Evolutionary conservation across 345 rosid species (phyloP).

Genomic region (Turnera subulata): DNA sequence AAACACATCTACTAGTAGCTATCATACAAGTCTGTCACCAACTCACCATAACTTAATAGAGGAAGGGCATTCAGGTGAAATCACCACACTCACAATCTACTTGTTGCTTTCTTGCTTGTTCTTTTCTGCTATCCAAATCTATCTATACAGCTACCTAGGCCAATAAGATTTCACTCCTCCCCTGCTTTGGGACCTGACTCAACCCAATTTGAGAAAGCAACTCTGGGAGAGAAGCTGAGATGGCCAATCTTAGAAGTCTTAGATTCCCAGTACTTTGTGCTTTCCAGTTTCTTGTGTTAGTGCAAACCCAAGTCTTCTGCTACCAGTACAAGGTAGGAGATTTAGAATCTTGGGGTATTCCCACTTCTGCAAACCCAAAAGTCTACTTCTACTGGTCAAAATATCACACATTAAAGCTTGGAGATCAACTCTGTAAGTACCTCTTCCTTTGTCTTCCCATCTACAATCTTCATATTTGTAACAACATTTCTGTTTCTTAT

Average conservation of each 20-base stretch:
- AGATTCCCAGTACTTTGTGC: conserved; percentile 19
- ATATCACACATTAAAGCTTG: conserved; percentile 52
- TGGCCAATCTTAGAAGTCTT: conserved; percentile 23
- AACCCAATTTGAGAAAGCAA: conserved; percentile 1
- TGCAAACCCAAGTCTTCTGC: conserved; percentile 46
- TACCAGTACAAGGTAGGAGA: conserved; percentile 69
- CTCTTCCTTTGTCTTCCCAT: not conserved
- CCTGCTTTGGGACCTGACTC: not conserved
- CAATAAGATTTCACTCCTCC: conserved; percentile 1
- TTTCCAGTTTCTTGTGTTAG: conserved; percentile 35
- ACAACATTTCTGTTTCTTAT: not conserved
- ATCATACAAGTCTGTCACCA: not conserved
- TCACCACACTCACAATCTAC: not conserved
- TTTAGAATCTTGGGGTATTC: conserved; percentile 85
- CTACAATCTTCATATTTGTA: not conserved
- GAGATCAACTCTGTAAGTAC: conserved; percentile 62
- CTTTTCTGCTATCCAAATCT: conserved; percentile 1
- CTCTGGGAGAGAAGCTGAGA: not conserved
- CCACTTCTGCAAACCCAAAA: conserved; percentile 48
- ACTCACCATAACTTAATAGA: too few relatives aligned
- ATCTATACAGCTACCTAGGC: not conserved
- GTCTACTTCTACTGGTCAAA: conserved; percentile 79
- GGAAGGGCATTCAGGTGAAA: conserved; percentile 13
- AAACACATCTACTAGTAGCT: not conserved
- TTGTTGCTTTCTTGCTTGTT: not conserved